Evolutionary conservation across 2,329 filamentous ascomycete species (phyloP), one percentile per base, ranked within the genome.

Genomic region (Aspergillus tamarii): DNA sequence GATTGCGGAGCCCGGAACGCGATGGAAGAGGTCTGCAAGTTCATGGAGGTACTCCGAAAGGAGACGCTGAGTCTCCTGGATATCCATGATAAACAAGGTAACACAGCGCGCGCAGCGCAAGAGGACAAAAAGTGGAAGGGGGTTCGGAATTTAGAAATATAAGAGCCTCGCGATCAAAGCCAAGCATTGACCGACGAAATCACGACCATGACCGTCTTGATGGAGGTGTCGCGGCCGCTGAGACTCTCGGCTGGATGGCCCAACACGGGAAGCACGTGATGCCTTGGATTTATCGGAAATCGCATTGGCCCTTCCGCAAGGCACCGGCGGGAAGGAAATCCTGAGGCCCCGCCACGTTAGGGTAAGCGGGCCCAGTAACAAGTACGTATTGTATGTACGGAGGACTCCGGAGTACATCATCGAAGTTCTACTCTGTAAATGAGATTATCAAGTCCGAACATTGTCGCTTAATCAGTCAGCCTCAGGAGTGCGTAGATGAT

Each of bases 1-100:
- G 71, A 99, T 97, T 48, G 94, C 92, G 34, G 94, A 98, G 59
- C 95, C 95, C 34, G 95, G 96, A 45, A 99, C 87, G 74, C 91
- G 92, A 74, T 97, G 94, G 76, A 99, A 96, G 63, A 89, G 85
- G 64, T 87, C 82, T 59, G 85, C 82, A 59, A 85, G 81, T 67
- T 84, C 82, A 71, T 84, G 81, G 65, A 88, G 76, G 70, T 87
- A 81, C 73, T 83, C 83, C 65, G 84, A 76, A 64, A 87, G 79
- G 69, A 83, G 80, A 68, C 78, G 80, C 74, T 85, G 82, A 64
- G 83, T 79, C 76, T 87, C 84, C 73, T 86, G 81, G 68, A 86
- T 73, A 71, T 87, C 85, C 85, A 88, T 87, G 67, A 64, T 79
- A 72, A 61, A 69, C 32, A 34, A 57, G 19, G 50, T 53, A 54